Conservation (phyloP, 2,329 filamentous ascomycete species). For the Dactylonectria macrodidyma region DNA sequence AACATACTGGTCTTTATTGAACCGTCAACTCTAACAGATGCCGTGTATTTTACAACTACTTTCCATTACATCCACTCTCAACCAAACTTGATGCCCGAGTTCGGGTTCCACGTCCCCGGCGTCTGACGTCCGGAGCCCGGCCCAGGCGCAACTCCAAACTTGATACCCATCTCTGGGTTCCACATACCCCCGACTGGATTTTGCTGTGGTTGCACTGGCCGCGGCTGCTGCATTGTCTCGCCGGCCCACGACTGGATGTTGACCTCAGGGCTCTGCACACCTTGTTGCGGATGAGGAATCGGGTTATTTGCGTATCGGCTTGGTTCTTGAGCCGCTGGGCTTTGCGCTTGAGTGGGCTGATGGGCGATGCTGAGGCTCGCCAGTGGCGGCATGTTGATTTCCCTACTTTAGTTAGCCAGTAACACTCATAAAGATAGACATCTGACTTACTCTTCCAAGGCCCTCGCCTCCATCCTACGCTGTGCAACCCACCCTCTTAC, state of each 20-base stretch:
- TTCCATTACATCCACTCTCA: slow-evolving; percentile 38
- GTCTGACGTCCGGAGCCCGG: slow-evolving; percentile 44
- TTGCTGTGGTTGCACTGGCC: slow-evolving; percentile 61
- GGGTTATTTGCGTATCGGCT: slow-evolving; percentile 35
- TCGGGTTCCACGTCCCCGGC: slow-evolving; percentile 71
- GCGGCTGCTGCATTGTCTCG: slow-evolving; percentile 69
- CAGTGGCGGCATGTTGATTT: slow-evolving; percentile 67
- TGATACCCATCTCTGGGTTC: slow-evolving; percentile 86
- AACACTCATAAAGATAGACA: neutral
- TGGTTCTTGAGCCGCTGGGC: slow-evolving; percentile 37
- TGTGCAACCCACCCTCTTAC: slow-evolving; percentile 86
- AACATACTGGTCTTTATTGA: no score
- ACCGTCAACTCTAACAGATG: no score
- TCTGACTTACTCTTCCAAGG: slow-evolving; percentile 78
- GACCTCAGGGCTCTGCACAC: slow-evolving; percentile 56
- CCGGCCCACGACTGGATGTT: slow-evolving; percentile 73
- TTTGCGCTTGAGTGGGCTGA: slow-evolving; percentile 44
- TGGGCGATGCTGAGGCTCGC: slow-evolving; percentile 59
- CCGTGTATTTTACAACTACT: no score
- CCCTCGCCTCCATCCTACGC: slow-evolving; percentile 84
- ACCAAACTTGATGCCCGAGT: slow-evolving; percentile 70
- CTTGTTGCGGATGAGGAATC: slow-evolving; percentile 42
- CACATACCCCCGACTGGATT: slow-evolving; percentile 63
- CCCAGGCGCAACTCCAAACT: slow-evolving; percentile 71
- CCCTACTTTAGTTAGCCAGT: slow-evolving; percentile 52